Evolutionary conservation across 2,329 filamentous ascomycete genomes (phyloP).

Genomic region (Aspergillus sp.): DNA sequence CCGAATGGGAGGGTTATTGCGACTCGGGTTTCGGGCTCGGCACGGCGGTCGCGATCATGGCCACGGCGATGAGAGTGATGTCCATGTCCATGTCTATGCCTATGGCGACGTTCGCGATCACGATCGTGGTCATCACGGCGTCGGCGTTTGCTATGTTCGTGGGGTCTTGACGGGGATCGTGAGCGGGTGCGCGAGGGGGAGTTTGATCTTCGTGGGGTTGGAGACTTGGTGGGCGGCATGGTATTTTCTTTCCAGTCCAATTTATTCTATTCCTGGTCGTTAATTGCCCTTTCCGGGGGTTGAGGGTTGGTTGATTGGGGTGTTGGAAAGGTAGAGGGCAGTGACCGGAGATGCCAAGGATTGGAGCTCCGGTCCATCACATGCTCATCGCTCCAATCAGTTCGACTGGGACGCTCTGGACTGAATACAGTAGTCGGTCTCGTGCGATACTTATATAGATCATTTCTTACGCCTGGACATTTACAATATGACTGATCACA

Average conservation of each 20-base stretch:
- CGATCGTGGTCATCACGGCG: constrained; percentile 15
- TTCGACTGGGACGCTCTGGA: not conserved
- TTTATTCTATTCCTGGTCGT: not conserved
- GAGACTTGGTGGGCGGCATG: not conserved
- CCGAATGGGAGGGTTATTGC: constrained; percentile 60
- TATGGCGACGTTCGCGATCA: constrained; percentile 4
- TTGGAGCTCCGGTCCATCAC: constrained; percentile 3
- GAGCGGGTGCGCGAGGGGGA: constrained; percentile 33
- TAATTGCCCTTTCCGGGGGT: not conserved
- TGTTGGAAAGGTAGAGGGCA: not conserved
- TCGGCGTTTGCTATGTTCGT: constrained; percentile 24
- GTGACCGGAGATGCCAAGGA: constrained; percentile 12
- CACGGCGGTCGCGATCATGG: not conserved
- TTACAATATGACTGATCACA: not conserved
- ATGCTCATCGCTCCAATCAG: not conserved
- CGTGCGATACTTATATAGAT: not conserved
- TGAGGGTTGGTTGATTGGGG: not conserved
- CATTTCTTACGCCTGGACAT: no score
- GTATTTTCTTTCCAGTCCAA: constrained; percentile 12
- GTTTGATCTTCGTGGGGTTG: not conserved
- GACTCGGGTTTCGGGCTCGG: constrained; percentile 16
- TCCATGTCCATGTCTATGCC: constrained; percentile 18
- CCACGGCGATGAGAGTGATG: constrained; percentile 16
- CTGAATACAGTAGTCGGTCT: not conserved
- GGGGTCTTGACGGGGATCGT: constrained; percentile 36